phyloP scores from a whole-genome alignment of 2,329 filamentous ascomycete species.

The Pyricularia grisea region DNA sequence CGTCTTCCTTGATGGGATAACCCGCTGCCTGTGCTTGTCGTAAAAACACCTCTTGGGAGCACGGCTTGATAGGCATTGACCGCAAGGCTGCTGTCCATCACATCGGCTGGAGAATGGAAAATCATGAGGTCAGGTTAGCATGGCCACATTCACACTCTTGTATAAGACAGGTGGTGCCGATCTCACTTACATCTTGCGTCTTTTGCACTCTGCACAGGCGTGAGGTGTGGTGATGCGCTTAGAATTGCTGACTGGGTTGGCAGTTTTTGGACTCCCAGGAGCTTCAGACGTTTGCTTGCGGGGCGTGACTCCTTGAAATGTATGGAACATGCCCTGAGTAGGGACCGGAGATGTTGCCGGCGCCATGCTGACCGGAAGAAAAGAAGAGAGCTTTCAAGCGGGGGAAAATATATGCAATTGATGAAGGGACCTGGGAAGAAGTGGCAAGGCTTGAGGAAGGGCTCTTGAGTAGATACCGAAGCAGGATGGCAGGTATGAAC shows the following conservation, averaged over 20 bases:
- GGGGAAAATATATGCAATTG: neutral
- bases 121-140: neutral
- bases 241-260: conserved; percentile 16
- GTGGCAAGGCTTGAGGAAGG: neutral
- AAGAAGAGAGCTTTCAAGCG: neutral
- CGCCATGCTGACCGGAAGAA: conserved; percentile 21
- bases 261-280: conserved; percentile 27
- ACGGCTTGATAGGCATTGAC: conserved; percentile 73
- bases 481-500: neutral
- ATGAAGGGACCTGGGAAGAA: neutral
- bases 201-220: conserved; percentile 68
- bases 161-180: neutral
- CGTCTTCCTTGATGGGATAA: conserved; percentile 70
- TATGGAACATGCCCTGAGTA: conserved; percentile 43
- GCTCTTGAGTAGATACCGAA: neutral
- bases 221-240: conserved; percentile 49
- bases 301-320: conserved; percentile 43
- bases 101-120: conserved; percentile 44
- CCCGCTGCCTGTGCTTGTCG: conserved; percentile 67
- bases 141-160: neutral
- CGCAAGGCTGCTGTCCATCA: conserved; percentile 72
- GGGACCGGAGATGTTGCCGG: conserved; percentile 35
- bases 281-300: conserved; percentile 36
- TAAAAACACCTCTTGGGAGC: conserved; percentile 73
- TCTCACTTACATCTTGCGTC: conserved; percentile 59